These are phyloP conservation scores for Nemania sp. DNA, from an alignment of 2,329 filamentous ascomycete genomes.

Conservation along the genomic window DNA sequence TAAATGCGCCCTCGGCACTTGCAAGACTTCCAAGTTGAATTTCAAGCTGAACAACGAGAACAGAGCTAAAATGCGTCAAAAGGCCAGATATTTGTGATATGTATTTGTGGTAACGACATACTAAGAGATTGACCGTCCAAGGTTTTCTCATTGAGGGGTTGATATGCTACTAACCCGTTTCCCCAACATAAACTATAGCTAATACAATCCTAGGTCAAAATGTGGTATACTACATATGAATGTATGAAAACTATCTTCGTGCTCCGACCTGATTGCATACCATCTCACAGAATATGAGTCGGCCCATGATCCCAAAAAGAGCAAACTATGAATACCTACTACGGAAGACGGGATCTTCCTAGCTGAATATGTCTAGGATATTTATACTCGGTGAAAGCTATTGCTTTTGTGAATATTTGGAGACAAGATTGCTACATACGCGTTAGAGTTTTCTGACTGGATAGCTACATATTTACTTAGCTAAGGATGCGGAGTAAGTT, in stretches of 20 bases:
- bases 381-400: neutral
- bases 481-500: conserved; percentile 1
- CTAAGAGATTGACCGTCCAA: neutral
- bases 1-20: conserved; percentile 26
- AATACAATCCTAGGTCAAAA: neutral
- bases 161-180: neutral
- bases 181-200: neutral
- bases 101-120: neutral
- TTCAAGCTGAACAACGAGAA: neutral
- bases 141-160: neutral
- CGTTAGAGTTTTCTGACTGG: neutral
- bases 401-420: neutral
- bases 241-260: neutral
- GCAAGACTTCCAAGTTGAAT: neutral
- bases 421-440: neutral
- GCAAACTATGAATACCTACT: neutral
- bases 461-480: no score
- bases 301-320: neutral
- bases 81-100: neutral
- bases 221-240: neutral
- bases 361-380: neutral
- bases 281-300: neutral
- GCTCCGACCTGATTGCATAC: neutral
- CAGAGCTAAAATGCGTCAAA: neutral
- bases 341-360: neutral